Evolutionary conservation across 192 early-diverging fungal species (phyloP).

Genomic region (Mortierella antarctica): DNA sequence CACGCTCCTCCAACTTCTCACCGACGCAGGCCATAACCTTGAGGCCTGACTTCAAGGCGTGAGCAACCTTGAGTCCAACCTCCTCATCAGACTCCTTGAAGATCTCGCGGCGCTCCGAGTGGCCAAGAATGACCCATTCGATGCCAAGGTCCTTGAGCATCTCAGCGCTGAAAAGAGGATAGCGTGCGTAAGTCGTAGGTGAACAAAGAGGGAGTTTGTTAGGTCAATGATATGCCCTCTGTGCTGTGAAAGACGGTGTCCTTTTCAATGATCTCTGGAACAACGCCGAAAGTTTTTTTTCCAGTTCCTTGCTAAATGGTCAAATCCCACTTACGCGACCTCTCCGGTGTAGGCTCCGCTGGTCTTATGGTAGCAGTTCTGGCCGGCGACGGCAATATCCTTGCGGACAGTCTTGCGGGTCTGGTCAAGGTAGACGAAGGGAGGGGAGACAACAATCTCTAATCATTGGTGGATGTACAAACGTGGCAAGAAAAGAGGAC

Average conservation of each 20-base stretch:
- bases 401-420: conserved; percentile 81
- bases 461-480: conserved; percentile 8
- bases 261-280: neutral
- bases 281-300: neutral
- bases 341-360: conserved; percentile 99
- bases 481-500: conserved; percentile 5
- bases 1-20: conserved; percentile 96
- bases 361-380: conserved; percentile 90
- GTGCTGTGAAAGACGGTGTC: neutral
- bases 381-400: conserved; percentile 92
- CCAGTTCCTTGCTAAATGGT: neutral
- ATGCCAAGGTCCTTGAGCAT: conserved; percentile 96
- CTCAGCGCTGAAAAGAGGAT: conserved; percentile 68
- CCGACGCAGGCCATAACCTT: conserved; percentile 96
- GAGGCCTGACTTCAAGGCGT: conserved; percentile 88
- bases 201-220: too few species aligned
- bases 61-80: conserved; percentile 88
- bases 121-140: conserved; percentile 97
- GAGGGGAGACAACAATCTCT: conserved; percentile 98
- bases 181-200: neutral
- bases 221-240: too few species aligned
- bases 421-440: conserved; percentile 88
- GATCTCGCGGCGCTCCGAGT: conserved; percentile 97
- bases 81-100: conserved; percentile 90
- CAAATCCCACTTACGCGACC: conserved; percentile 68